Percentiles rank a stretch among this genome's conserved stretches.
Evolutionary conservation across 2,329 filamentous ascomycete genomes (phyloP).

Genomic region (Exophiala mesophila): DNA sequence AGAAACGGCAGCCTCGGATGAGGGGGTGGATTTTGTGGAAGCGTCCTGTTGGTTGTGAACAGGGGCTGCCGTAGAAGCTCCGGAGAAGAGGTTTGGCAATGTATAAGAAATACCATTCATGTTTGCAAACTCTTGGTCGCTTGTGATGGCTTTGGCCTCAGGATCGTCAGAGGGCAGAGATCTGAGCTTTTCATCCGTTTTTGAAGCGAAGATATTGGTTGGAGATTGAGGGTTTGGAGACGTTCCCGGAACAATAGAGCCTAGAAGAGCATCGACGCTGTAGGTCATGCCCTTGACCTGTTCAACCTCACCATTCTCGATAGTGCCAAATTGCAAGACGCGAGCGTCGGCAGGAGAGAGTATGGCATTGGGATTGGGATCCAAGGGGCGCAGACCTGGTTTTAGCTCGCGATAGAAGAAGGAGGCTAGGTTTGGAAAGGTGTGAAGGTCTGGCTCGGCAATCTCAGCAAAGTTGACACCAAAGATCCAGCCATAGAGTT

Average conservation of each 20-base stretch:
- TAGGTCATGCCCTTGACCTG: slow-evolving; percentile 99
- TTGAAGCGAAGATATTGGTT: slow-evolving; percentile 33
- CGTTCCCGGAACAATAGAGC: slow-evolving; percentile 48
- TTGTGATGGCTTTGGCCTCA: slow-evolving; percentile 50
- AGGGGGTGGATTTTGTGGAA: slow-evolving; percentile 61
- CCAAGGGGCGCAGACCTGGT: slow-evolving; percentile 77
- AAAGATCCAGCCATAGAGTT: slow-evolving; percentile 83
- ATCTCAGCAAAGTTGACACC: slow-evolving; percentile 88
- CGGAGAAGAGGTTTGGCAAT: slow-evolving; percentile 79
- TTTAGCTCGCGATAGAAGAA: slow-evolving; percentile 98
- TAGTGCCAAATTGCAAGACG: slow-evolving; percentile 85
- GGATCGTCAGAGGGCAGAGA: slow-evolving; percentile 29
- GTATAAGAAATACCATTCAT: slow-evolving; percentile 97
- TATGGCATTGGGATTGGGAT: slow-evolving; percentile 72
- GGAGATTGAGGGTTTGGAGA: slow-evolving; percentile 37
- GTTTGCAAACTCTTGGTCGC: slow-evolving; percentile 86
- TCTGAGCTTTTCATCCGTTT: slow-evolving; percentile 33
- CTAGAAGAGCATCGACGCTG: slow-evolving; percentile 85
- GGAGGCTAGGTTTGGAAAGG: slow-evolving; percentile 85
- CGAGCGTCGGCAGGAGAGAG: slow-evolving; percentile 87
- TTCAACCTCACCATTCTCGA: slow-evolving; percentile 90
- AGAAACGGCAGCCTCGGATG: slow-evolving; percentile 77
- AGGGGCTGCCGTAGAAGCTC: slow-evolving; percentile 52
- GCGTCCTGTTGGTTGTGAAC: slow-evolving; percentile 65
- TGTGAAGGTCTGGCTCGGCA: slow-evolving; percentile 78